Base-by-base conservation (phyloP, 2,329 filamentous ascomycete species). In the Fusarium fujikuroi region DNA sequence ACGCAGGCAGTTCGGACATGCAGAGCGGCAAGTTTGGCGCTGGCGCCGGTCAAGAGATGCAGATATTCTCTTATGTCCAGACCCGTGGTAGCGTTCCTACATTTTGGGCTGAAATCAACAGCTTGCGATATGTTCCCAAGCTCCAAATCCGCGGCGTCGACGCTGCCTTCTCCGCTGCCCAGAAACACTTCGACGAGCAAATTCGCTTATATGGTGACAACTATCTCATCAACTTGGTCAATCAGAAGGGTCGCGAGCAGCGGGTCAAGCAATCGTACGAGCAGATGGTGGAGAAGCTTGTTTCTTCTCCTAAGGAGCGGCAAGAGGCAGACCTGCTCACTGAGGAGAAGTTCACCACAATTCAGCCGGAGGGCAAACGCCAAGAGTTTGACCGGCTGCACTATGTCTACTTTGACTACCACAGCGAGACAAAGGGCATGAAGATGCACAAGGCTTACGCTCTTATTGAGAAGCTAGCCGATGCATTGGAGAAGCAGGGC, bases 341-440 rank as follows among this genome's bases (percentile, higher is more conserved):
- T 0, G 86, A 91, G 43, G 95, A 98, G 79, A 95, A 96, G 81
- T 92, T 97, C 81, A 92, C 91, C 77, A 86, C 92, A 36, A 90
- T 97, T 71, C 93, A 97, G 79, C 86, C 86, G 77, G 84, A 89
- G 50, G 85, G 85, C 53, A 85, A 85, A 65, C 89, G 73, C 54
- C 82, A 92, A 71, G 86, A 91, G 72, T 93, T 93, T 81, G 95
- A 98, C 81, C 92, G 92, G 49, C 85, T 99, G 49, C 95, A 99
- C 84, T 99, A 99, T 82, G 85, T 98, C 77, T 99, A 98, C 85
- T 99, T 99, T 80, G 96, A 99, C 84, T 99, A 97, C 82, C 97
- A 99, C 85, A 95, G 92, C 79, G 96, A 99, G 84, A 99, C 97
- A 56, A 98, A 98, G 84, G 95, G 95, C 42, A 87, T 98, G 78